Evolutionary conservation across 169 alveolate species (phyloP).

Genomic region (Cryptosporidium parvum): DNA sequence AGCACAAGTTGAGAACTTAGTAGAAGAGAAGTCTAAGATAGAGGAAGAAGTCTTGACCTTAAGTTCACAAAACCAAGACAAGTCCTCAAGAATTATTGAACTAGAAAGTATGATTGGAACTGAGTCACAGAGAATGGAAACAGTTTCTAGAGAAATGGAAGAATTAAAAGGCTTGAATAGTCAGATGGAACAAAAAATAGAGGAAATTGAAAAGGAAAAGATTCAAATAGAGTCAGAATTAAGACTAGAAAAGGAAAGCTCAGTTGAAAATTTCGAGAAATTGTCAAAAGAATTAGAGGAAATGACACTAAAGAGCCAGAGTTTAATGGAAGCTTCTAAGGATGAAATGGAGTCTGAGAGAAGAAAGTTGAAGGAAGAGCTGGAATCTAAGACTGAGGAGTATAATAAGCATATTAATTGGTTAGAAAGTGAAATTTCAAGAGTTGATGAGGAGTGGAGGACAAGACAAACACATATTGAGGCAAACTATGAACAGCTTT

Average conservation of each 20-base stretch:
- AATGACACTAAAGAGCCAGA: not conserved
- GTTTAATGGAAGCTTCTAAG: not conserved
- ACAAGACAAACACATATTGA: conserved; percentile 40
- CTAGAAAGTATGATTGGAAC: not conserved
- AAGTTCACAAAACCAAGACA: not conserved
- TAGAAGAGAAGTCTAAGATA: not conserved
- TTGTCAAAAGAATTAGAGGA: conserved; percentile 28
- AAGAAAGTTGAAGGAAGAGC: not conserved
- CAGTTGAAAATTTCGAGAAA: not conserved
- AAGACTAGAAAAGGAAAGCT: not conserved
- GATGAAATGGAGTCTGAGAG: not conserved
- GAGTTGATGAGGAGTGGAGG: conserved; percentile 70
- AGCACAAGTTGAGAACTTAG: not conserved
- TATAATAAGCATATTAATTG: conserved; percentile 15
- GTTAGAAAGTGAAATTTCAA: conserved; percentile 11
- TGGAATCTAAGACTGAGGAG: conserved; percentile 8
- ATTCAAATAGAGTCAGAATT: not conserved
- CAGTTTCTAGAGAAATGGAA: not conserved
- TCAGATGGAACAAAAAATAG: not conserved
- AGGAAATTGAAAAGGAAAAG: not conserved
- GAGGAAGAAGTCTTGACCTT: not conserved
- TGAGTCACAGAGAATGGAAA: not conserved
- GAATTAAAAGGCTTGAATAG: conserved; percentile 9
- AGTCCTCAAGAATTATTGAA: conserved; percentile 3
- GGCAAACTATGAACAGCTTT: conserved; percentile 49